phyloP scores from a whole-genome alignment of 345 rosid genomes.

The Arabidopsis thaliana region DNA sequence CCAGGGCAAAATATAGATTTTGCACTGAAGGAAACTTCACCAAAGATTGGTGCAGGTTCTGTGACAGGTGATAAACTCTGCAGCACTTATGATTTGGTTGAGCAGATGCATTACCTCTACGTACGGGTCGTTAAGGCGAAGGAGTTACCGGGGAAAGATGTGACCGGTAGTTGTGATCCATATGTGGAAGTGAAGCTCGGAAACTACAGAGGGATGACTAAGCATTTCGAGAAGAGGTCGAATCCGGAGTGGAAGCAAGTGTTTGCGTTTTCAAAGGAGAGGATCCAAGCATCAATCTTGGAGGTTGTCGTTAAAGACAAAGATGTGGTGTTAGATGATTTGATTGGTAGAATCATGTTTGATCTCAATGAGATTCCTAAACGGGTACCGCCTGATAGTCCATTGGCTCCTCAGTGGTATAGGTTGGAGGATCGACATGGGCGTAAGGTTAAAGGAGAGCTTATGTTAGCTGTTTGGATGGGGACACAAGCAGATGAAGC shows the following conservation, averaged over 20 bases:
- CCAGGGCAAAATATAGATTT: conserved; percentile 73
- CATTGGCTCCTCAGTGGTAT: conserved; percentile 98
- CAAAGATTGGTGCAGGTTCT: conserved; percentile 85
- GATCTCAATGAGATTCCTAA: conserved; percentile 89
- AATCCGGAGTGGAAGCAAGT: conserved; percentile 97
- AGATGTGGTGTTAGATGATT: conserved; percentile 76
- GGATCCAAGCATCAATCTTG: conserved; percentile 81
- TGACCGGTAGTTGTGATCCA: conserved; percentile 87
- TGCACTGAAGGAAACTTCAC: conserved; percentile 90
- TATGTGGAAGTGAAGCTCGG: conserved; percentile 93
- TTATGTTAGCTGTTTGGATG: conserved; percentile 99
- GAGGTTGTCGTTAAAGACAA: conserved; percentile 89
- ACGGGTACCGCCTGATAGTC: conserved; percentile 93
- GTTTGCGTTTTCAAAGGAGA: conserved; percentile 95
- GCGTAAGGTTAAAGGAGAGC: conserved; percentile 75
- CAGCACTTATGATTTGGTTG: conserved; percentile 92
- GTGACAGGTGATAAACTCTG: conserved; percentile 76
- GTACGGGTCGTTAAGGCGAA: conserved; percentile 90
- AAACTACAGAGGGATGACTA: conserved; percentile 84
- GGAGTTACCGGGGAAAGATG: conserved; percentile 82
- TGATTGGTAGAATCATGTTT: conserved; percentile 72
- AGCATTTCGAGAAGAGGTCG: conserved; percentile 90
- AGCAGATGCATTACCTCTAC: conserved; percentile 98
- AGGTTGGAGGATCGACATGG: conserved; percentile 81
- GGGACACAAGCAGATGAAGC: conserved; percentile 99